Evolutionary conservation across 2,329 filamentous ascomycete genomes (phyloP), one percentile per base, ranked within the genome.

Genomic region (Colletotrichum lentis): DNA sequence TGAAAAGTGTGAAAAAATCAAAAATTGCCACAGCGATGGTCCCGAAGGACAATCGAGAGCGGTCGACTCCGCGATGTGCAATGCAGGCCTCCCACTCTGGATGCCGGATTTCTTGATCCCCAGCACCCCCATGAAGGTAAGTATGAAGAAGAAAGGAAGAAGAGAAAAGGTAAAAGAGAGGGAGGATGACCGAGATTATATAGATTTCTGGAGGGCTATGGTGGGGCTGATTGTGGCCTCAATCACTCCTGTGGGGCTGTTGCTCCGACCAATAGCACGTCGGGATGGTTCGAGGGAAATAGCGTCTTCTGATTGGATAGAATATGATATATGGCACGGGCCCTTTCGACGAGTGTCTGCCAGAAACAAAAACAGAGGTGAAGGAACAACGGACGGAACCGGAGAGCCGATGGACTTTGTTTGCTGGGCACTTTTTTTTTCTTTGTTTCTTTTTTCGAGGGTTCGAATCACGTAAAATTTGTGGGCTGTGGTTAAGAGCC

Each of bases 81-180:
- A 84, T 85, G 82, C 82, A 84, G 82, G 81, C 78, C 77, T 78
- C 76, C 80, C 78, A 73, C 73, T 75, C 79, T 83, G 78, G 76
- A 73, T 72, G 65, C 73, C 73, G 75, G 76, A 71, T 74, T 80
- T 81, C 80, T 71, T 84, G 82, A 85, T 76, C 82, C 74, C 75
- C 76, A 74, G 71, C 72, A 69, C 73, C 74, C 78, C 76, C 75
- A 77, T 78, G 77, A 84, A 84, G 81, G 81, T 83, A 84, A 84
- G 82, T 84, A 84, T 84, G 80, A 81, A 81, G 79, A 49, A 61
- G 74, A 72, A 63, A 50, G 44, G n/a, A n/a, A 4, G 0, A 2
- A 7, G 41, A 27, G 70, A 57, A 53, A 78, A 11, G 46, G 71
- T 67, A 43, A 37, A 74, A 31, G 5, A 0, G 1, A 1, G 61